Evolutionary conservation across 2,329 filamentous ascomycete genomes (phyloP), one percentile per base, ranked within the genome.

Genomic region (Trichoderma sp.): DNA sequence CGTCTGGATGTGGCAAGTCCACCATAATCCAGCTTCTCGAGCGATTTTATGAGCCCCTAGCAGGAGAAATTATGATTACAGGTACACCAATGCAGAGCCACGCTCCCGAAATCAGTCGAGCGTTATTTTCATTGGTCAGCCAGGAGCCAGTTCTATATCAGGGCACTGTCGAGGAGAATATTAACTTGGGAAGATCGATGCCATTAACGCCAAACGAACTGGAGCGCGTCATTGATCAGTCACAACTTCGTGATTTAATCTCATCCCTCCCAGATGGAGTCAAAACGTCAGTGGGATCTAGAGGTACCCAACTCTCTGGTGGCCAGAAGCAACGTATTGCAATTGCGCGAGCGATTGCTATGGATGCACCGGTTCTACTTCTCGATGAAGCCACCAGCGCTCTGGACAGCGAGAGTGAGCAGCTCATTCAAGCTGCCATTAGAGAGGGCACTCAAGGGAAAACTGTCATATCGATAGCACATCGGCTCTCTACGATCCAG

Each of bases 231-330:
- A 78, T 78, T 51, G 76, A 74, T 57, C 76, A 77, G 68, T 86
- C 86, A 3, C 85, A 87, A 1, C 86, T 91, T 68, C 84, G 90
- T 73, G 84, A 85, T 53, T 87, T 87, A 71, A 83, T 88, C 3
- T 90, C 91, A 78, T 95, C 97, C 79, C 97, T 98, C 77, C 95
- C 94, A 34, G 93, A 97, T 73, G 95, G 95, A 3, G 88, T 98
- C 5, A 93, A 97, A 78, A 98, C 95, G 0, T 90, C 91, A 72
- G 94, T 95, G 24, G 95, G 95, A 70, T 90, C 94, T 24, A 58
- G 70, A 8, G 73, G 73, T 6, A 65, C 62, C 12, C 56, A 63
- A 11, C 67, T 74, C 6, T 73, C 72, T 4, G 73, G 73, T 15
- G 73, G 73, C 3, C 73, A 74, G 53, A 65, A 70, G 14, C 73